phyloP scores from a whole-genome alignment of 345 rosid genomes.

The Populus davidiana region DNA sequence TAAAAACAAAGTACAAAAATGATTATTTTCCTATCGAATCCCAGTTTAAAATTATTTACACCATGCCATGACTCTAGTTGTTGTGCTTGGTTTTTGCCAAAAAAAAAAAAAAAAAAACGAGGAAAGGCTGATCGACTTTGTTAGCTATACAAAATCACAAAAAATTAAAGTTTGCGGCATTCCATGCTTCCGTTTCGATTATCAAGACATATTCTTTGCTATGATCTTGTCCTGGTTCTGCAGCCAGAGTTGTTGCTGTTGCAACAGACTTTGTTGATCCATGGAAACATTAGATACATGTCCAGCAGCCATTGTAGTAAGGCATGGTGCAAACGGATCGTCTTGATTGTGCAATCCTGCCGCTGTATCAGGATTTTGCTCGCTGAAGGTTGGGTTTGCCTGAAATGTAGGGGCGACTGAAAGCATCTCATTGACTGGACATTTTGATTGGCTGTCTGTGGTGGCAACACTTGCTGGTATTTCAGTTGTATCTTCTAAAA shows the following conservation, averaged over 20 bases:
- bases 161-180: not conserved
- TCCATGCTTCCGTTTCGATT: not conserved
- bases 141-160: not conserved
- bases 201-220: conserved; percentile 47
- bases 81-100: not conserved
- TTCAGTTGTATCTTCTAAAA: conserved; percentile 33
- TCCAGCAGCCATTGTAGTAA: not conserved
- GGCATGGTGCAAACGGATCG: conserved; percentile 53
- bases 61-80: not conserved
- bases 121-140: not conserved
- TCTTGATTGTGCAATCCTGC: conserved; percentile 5
- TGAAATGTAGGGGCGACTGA: conserved; percentile 51
- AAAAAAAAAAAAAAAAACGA: not conserved
- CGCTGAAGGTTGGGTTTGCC: conserved; percentile 38
- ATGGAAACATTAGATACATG: conserved; percentile 11
- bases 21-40: too few relatives aligned
- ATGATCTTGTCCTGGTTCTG: conserved; percentile 71
- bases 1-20: too few relatives aligned
- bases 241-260: conserved; percentile 68
- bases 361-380: conserved; percentile 9
- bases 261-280: conserved; percentile 39
- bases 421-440: conserved; percentile 21
- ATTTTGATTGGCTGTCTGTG: not conserved
- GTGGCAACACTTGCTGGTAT: not conserved
- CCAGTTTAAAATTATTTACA: not conserved